These are phyloP conservation scores for Ascochyta rabiei DNA, from an alignment of 2,329 filamentous ascomycete genomes.

Conservation along the genomic window DNA sequence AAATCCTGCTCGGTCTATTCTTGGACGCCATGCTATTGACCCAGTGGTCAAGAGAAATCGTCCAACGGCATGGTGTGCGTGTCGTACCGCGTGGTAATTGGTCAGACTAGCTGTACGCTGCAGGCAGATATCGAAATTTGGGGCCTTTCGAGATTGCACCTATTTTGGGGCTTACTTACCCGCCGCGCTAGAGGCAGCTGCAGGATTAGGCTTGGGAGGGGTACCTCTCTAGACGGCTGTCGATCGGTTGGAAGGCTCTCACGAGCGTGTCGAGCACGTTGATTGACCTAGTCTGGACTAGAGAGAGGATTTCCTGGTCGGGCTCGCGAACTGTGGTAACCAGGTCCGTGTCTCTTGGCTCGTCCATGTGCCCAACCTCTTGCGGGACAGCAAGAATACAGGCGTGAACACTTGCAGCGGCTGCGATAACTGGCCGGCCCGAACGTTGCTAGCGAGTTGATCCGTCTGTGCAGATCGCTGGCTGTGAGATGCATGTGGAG, in stretches of 20 bases:
- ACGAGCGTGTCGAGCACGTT: conserved; percentile 40
- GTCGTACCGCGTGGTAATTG: conserved; percentile 36
- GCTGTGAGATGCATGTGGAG: conserved; percentile 36
- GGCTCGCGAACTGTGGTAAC: conserved; percentile 25
- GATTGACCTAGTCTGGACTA: conserved; percentile 38
- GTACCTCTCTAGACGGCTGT: conserved; percentile 33
- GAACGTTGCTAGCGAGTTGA: conserved; percentile 44
- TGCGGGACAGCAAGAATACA: conserved; percentile 29
- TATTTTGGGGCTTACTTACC: conserved; percentile 50
- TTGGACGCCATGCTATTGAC: conserved; percentile 46
- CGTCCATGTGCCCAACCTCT: conserved; percentile 32
- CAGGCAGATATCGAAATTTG: conserved; percentile 41
- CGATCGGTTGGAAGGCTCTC: conserved; percentile 38
- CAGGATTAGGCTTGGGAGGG: conserved; percentile 25
- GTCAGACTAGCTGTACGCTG: conserved; percentile 31
- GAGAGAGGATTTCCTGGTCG: conserved; percentile 22
- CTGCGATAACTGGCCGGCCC: conserved; percentile 49
- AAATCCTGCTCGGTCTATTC: conserved; percentile 56
- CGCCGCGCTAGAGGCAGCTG: conserved; percentile 37
- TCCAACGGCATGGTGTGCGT: conserved; percentile 37
- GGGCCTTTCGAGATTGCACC: conserved; percentile 42
- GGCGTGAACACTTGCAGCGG: conserved; percentile 45
- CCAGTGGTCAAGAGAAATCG: conserved; percentile 32
- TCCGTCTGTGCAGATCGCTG: conserved; percentile 42
- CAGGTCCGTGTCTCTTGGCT: conserved; percentile 30